These are phyloP conservation scores for Physcomitrium patens DNA, from an alignment of 225 moss, liverwort and hornwort genomes.

Conservation along the genomic window DNA sequence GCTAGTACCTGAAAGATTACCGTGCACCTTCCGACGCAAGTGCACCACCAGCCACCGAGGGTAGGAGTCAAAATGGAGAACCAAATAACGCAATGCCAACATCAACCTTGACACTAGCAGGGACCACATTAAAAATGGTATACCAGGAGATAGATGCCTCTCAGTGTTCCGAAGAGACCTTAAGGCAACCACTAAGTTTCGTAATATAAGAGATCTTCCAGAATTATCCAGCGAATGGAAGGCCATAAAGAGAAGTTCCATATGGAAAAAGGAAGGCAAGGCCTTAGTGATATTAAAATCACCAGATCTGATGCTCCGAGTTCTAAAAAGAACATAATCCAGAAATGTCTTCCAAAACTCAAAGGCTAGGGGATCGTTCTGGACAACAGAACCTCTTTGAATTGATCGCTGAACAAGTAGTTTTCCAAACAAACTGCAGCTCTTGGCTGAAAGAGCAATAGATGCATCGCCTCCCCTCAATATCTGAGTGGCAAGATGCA, in stretches of 20 bases:
- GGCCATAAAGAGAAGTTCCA: slow-evolving; percentile 99
- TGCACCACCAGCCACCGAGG: slow-evolving; percentile 95
- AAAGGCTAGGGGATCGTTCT: slow-evolving; percentile 85
- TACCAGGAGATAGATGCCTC: slow-evolving; percentile 72
- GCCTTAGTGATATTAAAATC: slow-evolving; percentile 76
- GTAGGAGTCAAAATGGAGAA: slow-evolving; percentile 81
- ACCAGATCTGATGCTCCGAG: slow-evolving; percentile 72
- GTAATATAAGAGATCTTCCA: slow-evolving; percentile 71
- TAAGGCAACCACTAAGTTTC: slow-evolving; percentile 78
- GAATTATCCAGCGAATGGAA: slow-evolving; percentile 86
- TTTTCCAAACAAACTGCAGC: slow-evolving; percentile 82
- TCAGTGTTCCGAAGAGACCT: slow-evolving; percentile 75
- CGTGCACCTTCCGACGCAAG: slow-evolving; percentile 71
- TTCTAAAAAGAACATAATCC: slow-evolving; percentile 69
- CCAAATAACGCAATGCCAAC: slow-evolving; percentile 82
- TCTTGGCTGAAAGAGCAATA: slow-evolving; percentile 73
- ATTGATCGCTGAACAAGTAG: slow-evolving; percentile 83
- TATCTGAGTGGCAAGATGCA: slow-evolving; percentile 88
- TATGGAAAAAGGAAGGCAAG: slow-evolving; percentile 89
- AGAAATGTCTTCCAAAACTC: slow-evolving; percentile 94
- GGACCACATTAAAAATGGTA: slow-evolving; percentile 85
- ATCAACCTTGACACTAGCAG: slow-evolving; percentile 91
- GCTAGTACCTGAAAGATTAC: slow-evolving; percentile 54
- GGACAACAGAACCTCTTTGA: slow-evolving; percentile 50
- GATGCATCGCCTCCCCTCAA: slow-evolving; percentile 78